Base-by-base conservation (phyloP, 1,139 yeast genomes). In the Kodamaea fungicola region DNA sequence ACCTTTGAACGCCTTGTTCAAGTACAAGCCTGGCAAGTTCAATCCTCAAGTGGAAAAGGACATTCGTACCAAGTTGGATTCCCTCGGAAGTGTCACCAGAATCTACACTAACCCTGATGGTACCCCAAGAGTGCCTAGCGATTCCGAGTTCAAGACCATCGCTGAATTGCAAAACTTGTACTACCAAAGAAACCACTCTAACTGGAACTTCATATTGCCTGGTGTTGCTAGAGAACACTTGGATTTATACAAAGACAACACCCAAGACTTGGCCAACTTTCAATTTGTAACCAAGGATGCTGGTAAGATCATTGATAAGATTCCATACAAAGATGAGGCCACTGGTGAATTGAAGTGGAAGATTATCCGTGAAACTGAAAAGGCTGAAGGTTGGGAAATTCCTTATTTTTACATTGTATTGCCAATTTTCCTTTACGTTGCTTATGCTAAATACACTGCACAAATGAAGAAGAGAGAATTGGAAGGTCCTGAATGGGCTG, bases 301-400 rank as follows among this genome's bases (percentile, higher is more conserved):
- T 1, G 77, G 82, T 33, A 72, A 76, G 52, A 83, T 86, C 52
- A 75, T 87, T 47, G 96, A 86, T 61, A 86, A 86, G 64, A 78
- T 86, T 44, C 95, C 96, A 37, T 85, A 79, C 56, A 85, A 82
- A 61, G 94, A 84, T 59, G 80, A 83, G 34, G 67, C 76, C 30
- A 81, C 88, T 12, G 95, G 95, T 27, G 84, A 80, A 53, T 76
- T 85, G 52, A 79, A 80, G 53, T 86, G 95, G 95, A 78, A 80
- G 54, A 67, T 86, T 44, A 80, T 87, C 34, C 74, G 95, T 48
- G 89, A 80, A 55, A 77, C 83, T 42, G 80, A 78, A 52, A 80
- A 80, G 58, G 75, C 75, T 30, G 95, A 86, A 67, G 95, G 95
- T 34, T 86, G 95, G 95, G 95, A 87, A 57, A 70, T 71, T 47